Evolutionary conservation across 805 yeast species (phyloP), one percentile per base, ranked within the genome.

Genomic region (Metschnikowia corniflorae): DNA sequence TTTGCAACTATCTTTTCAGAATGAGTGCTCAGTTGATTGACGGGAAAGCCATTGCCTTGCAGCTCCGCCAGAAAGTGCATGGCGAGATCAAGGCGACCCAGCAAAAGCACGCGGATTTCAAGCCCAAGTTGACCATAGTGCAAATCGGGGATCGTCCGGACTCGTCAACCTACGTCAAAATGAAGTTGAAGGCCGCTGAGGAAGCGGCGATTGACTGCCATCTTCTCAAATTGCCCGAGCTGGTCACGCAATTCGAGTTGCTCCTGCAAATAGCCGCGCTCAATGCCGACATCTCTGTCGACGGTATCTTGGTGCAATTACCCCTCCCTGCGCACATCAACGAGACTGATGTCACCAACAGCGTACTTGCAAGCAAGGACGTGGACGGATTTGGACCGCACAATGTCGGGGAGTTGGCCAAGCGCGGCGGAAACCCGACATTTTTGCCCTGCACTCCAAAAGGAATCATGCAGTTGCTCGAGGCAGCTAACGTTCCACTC

Each of bases 381-480:
- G 91, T 85, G 25, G 95, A 85, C 58, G 95, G 95, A 1, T 83
- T 85, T 52, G 86, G 85, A 37, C 80, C 86, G 39, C 76, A 60
- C 64, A 85, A 85, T 57, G 79, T 81, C 26, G 93, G 93, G 39
- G 89, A 83, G 54, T 68, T 85, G 47, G 71, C 82, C 47, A 84
- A 84, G 55, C 80, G 74, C 56, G 81, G 79, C 42, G 93, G 91
- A 27, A 53, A 68, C 16, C 93, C 94, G 25, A 58, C 59, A 39
- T 85, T 80, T 60, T 66, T 81, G 52, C 94, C 95, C 26, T 85
- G 94, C 58, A 85, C 95, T 15, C 95, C 95, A 35, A 74, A 82
- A 59, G 95, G 94, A 18, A 78, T 83, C 49, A 73, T 85, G 62
- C 75, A 76, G 52, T 65, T 85, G 45, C 65, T 85, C 40, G 63